Evolutionary conservation across 495 filamentous ascomycete genomes (phyloP).

Genomic region (Hapsidospora chrysogenum): DNA sequence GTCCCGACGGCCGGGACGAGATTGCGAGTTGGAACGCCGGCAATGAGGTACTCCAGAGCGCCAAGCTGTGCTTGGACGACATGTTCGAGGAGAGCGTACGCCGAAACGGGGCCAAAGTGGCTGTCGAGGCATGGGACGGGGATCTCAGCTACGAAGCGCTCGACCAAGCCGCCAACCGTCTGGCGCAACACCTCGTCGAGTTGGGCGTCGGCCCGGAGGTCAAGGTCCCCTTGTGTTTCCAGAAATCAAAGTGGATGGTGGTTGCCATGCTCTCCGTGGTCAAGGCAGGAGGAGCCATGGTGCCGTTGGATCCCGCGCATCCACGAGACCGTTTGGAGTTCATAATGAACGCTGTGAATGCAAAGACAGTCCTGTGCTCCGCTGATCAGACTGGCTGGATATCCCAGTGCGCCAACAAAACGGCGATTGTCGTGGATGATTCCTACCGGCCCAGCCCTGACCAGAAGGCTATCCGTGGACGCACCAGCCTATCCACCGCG

Average conservation of each 20-base stretch:
- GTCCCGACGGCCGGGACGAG: background rate
- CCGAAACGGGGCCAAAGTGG: conserved; percentile 6
- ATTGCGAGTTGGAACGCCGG: background rate
- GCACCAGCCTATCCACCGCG: no score
- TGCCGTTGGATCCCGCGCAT: conserved; percentile 37
- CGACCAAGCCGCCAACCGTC: conserved; percentile 18
- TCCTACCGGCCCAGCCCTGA: no score
- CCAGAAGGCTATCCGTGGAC: no score
- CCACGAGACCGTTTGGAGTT: no score
- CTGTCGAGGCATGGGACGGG: conserved; percentile 34
- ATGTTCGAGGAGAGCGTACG: conserved; percentile 7
- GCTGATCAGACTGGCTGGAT: no score
- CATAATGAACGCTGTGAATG: no score
- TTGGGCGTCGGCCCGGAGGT: background rate
- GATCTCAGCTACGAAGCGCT: conserved; percentile 33
- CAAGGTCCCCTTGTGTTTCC: conserved; percentile 32
- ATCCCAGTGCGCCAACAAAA: no score
- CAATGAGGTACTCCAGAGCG: background rate
- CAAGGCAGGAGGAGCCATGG: conserved; percentile 40
- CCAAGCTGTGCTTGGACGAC: conserved; percentile 12
- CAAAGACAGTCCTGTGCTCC: no score
- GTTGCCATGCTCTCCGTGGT: conserved; percentile 39
- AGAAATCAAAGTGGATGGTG: conserved; percentile 34
- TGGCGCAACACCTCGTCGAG: conserved; percentile 24
- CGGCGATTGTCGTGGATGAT: no score